Evolutionary conservation across 192 early-diverging fungal genomes (phyloP), one percentile per base, ranked within the genome.

Genomic region (Mortierella antarctica): DNA sequence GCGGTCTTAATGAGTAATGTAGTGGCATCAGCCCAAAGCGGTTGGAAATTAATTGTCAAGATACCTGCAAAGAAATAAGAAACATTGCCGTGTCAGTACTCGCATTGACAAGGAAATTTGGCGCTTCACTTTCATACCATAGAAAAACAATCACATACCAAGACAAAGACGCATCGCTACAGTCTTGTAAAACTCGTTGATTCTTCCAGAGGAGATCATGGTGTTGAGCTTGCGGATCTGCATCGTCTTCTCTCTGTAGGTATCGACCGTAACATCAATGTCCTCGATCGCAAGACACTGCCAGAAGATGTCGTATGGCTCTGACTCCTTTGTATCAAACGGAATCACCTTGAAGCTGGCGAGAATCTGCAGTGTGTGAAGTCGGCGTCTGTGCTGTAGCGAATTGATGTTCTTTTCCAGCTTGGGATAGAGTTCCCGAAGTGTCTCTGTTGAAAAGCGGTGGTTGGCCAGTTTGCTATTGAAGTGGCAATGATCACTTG

Each of bases 21-120:
- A 17, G 85, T 90, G 14, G 88, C 91, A 67, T 96, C 94, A 10
- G 92, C 74, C 95, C 95, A 97, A 17, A 98, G 70, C 7, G 93
- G 90, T 40, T 89, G 90, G 57, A 98, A 94, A 73, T 95, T 95
- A 48, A 93, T 88, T 13, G 92, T 91, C 45, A 96, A 87, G 48
- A 94, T 83, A 17, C 89, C 89, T 60, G 62, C 45, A 57, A 44
- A n/a, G 20, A 31, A 41, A 50, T 42, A 40, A 64, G 47, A 47
- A 47, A 23, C 15, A 49, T 31, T n/a, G 41, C 60, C 51, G 21
- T 23, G 21, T 61, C n/a, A 57, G 9, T 18, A 18, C 6, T 21
- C 13, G 21, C 9, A 20, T 5, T 14, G 55, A 20, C 17, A 52
- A 39, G 6, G 10, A 1, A 14, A 10, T 47, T 23, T 17, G 47